Conservation (phyloP, 1,284 basidiomycete genomes). For the Mycosarcoma maydis region DNA sequence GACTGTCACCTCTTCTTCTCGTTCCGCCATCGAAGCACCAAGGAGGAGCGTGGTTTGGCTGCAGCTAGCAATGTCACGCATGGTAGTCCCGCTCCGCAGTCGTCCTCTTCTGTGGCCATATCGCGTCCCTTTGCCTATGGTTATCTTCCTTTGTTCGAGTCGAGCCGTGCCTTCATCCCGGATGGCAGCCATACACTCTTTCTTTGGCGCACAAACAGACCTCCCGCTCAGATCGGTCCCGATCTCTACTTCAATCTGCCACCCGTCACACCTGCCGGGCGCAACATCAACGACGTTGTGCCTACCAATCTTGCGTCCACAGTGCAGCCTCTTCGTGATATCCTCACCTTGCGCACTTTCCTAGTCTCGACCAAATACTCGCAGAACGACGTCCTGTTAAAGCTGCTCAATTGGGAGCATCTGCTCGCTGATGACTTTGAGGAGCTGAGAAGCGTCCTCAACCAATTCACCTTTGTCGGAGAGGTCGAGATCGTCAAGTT, state of each 20-base stretch:
- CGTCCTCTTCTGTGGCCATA: constrained; percentile 12
- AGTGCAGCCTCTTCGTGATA: constrained; percentile 72
- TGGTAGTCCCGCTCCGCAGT: constrained; percentile 3
- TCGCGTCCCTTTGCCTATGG: constrained; percentile 84
- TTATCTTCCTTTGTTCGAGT: constrained; percentile 86
- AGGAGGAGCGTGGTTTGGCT: constrained; percentile 51
- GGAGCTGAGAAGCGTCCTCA: constrained; percentile 76
- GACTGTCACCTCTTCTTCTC: constrained; percentile 94
- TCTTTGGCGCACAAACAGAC: constrained; percentile 57
- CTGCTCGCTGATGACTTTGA: constrained; percentile 71
- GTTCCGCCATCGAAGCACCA: constrained; percentile 80
- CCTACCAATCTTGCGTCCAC: constrained; percentile 50
- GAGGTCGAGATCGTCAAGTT: constrained; percentile 83
- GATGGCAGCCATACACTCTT: constrained; percentile 86
- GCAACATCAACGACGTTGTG: constrained; percentile 68
- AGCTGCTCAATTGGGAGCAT: constrained; percentile 83
- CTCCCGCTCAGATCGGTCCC: constrained; percentile 72
- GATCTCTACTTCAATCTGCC: constrained; percentile 71
- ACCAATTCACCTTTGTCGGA: constrained; percentile 89
- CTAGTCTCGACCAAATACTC: constrained; percentile 92
- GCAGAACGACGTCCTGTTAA: constrained; percentile 86
- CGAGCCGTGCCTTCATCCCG: constrained; percentile 81
- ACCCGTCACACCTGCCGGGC: constrained; percentile 74
- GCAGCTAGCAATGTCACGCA: constrained; percentile 17
- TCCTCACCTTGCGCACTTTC: constrained; percentile 83